Evolutionary conservation across 2,329 filamentous ascomycete species (phyloP).

Genomic region (Cylindrodendrum hubeiense): DNA sequence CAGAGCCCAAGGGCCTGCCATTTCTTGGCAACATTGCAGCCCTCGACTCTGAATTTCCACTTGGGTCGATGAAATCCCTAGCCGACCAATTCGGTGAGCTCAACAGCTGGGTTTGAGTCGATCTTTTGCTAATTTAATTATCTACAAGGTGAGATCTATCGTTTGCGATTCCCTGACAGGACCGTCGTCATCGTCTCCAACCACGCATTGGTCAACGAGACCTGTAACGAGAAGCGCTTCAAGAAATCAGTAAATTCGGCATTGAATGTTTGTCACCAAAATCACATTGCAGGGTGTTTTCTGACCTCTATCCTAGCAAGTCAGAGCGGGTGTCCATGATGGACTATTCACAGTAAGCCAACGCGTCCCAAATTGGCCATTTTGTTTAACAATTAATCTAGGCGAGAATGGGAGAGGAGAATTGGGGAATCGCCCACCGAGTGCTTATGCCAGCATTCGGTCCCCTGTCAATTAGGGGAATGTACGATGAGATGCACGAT

Average conservation of each 20-base stretch:
- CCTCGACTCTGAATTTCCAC: slow-evolving; percentile 67
- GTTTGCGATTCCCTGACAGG: slow-evolving; percentile 27
- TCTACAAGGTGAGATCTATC: slow-evolving; percentile 28
- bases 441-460: slow-evolving; percentile 77
- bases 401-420: slow-evolving; percentile 62
- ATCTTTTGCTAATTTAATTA: not conserved
- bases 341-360: slow-evolving; percentile 72
- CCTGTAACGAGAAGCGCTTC: slow-evolving; percentile 74
- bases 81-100: slow-evolving; percentile 71
- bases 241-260: slow-evolving; percentile 64
- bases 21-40: slow-evolving; percentile 74
- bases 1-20: slow-evolving; percentile 70
- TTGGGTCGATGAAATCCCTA: slow-evolving; percentile 65
- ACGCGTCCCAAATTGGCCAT: not conserved
- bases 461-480: slow-evolving; percentile 72
- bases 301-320: slow-evolving; percentile 50
- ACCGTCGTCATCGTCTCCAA: slow-evolving; percentile 61
- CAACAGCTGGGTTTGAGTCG: not conserved
- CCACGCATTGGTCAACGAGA: slow-evolving; percentile 70
- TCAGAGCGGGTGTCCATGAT: slow-evolving; percentile 72
- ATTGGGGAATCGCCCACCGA: slow-evolving; percentile 76
- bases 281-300: not conserved
- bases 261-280: slow-evolving; percentile 52
- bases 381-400: slow-evolving; percentile 45
- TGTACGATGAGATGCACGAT: slow-evolving; percentile 79